Percentiles rank a stretch among this genome's conserved stretches.
These are phyloP conservation scores for Blastocystis sp. DNA, from an alignment of 352 stramenopile genomes.

Conservation along the genomic window DNA sequence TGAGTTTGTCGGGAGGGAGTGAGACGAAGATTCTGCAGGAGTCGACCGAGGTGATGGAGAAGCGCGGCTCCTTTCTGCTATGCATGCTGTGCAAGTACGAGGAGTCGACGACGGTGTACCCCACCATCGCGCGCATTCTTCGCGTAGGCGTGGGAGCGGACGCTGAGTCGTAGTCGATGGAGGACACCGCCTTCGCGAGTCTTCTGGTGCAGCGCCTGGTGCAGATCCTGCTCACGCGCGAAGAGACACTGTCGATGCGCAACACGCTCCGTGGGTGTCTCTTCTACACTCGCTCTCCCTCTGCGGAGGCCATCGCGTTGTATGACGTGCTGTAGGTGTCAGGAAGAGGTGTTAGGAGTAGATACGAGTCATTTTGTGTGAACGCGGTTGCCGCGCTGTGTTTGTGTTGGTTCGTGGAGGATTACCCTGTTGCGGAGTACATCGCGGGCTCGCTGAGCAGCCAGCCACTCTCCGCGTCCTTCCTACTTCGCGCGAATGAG, in stretches of 20 bases:
- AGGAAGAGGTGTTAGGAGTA: not conserved
- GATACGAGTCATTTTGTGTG: conserved; percentile 91
- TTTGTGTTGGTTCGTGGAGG: conserved; percentile 94
- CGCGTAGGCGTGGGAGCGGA: conserved; percentile 78
- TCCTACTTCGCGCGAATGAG: conserved; percentile 99
- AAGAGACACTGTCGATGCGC: conserved; percentile 87
- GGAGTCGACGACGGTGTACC: conserved; percentile 95
- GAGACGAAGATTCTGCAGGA: not conserved
- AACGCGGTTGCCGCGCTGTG: conserved; percentile 89
- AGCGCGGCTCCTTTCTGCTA: conserved; percentile 93
- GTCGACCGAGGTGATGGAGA: conserved; percentile 83
- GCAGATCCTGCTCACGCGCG: conserved; percentile 95
- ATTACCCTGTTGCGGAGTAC: conserved; percentile 92
- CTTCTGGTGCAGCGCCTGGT: conserved; percentile 99
- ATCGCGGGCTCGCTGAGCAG: conserved; percentile 94
- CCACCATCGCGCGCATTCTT: conserved; percentile 94
- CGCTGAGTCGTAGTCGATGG: conserved; percentile 75
- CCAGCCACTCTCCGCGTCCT: conserved; percentile 93
- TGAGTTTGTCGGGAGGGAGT: not conserved
- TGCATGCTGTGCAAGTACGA: conserved; percentile 95
- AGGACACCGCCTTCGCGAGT: conserved; percentile 90
- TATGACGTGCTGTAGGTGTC: conserved; percentile 84
- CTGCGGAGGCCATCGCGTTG: conserved; percentile 78
- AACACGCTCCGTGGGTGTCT: conserved; percentile 77
- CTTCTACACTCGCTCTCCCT: conserved; percentile 18